Evolutionary conservation across 202 grass and related monocot species (phyloP).

Genomic region (Panicum hallii): DNA sequence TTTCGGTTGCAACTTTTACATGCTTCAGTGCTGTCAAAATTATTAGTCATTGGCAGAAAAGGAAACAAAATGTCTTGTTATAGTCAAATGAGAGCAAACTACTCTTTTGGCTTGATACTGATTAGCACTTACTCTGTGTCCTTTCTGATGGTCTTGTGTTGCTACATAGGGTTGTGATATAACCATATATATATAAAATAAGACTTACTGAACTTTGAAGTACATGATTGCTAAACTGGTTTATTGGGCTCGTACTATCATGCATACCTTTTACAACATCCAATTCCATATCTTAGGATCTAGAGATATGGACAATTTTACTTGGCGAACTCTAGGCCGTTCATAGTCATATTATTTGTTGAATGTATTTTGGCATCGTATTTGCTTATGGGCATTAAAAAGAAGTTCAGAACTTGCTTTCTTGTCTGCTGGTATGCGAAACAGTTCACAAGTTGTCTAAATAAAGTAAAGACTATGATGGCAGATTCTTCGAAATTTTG

Average conservation of each 20-base stretch:
- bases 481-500: slow-evolving; percentile 30
- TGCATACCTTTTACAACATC: background rate
- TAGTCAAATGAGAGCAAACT: background rate
- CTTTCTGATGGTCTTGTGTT: background rate
- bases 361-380: slow-evolving; percentile 1
- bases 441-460: background rate
- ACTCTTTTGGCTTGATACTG: background rate
- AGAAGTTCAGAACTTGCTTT: background rate
- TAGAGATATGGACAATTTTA: background rate
- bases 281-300: background rate
- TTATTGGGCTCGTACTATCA: background rate
- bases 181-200: background rate
- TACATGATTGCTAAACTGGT: background rate
- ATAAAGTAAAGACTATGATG: background rate
- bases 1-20: background rate
- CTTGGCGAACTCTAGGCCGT: slow-evolving; percentile 3
- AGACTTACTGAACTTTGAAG: background rate
- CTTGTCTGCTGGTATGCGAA: slow-evolving; percentile 7
- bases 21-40: background rate
- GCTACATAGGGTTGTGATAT: background rate
- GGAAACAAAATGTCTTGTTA: background rate
- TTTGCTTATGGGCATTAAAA: slow-evolving; percentile 14
- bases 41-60: background rate
- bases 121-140: background rate
- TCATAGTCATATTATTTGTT: background rate